phyloP scores from a whole-genome alignment of 225 moss, liverwort and hornwort genomes.

The Physcomitrellopsis africana region DNA sequence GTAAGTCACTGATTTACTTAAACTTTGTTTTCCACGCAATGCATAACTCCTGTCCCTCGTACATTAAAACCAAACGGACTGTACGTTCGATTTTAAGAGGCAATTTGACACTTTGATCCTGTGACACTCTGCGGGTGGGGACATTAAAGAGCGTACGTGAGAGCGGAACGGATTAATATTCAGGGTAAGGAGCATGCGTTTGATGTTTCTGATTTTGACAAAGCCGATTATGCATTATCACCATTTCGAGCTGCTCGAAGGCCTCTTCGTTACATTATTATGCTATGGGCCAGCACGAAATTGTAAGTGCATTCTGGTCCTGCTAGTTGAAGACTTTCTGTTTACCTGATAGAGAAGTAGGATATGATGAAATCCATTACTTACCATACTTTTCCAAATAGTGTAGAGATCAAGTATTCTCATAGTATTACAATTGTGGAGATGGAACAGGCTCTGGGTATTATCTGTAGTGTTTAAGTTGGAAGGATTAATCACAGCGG shows the following conservation, averaged over 20 bases:
- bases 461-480: conserved; percentile 47
- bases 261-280: conserved; percentile 42
- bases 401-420: neutral
- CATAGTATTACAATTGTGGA: neutral
- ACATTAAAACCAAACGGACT: neutral
- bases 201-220: neutral
- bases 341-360: conserved; percentile 2
- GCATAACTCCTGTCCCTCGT: neutral
- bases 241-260: conserved; percentile 41
- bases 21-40: neutral
- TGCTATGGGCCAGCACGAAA: conserved; percentile 50
- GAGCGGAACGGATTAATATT: too few species aligned
- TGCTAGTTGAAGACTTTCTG: neutral
- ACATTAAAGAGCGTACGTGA: neutral
- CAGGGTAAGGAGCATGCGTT: conserved; percentile 23
- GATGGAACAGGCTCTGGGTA: conserved; percentile 38
- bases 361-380: neutral
- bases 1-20: conserved; percentile 1
- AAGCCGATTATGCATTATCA: conserved; percentile 34
- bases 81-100: neutral
- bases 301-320: conserved; percentile 35
- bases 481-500: conserved; percentile 41
- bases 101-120: conserved; percentile 3
- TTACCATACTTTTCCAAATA: neutral
- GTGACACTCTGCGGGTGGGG: conserved; percentile 1